Evolutionary conservation across 2,329 filamentous ascomycete species (phyloP), one percentile per base, ranked within the genome.

Genomic region (Fusarium staphyleae): DNA sequence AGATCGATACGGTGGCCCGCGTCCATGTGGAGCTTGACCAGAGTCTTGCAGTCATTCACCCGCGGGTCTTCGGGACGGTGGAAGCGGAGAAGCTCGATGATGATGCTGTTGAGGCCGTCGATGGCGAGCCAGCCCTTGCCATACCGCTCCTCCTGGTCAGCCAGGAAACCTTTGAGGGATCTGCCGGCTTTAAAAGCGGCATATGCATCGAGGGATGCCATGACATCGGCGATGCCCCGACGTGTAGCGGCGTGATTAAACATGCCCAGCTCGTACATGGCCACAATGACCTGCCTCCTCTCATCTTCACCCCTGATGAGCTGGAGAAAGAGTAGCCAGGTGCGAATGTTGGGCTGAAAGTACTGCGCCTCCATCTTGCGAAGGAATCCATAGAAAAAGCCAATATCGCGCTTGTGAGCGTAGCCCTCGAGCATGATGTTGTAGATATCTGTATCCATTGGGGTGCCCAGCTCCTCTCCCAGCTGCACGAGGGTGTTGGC

Each of bases 241-340:
- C 75, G 68, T 1, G 73, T 74, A 0, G 62, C 61, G 0, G 69
- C 67, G 18, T 74, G 70, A 7, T 72, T 65, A 33, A 83, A 70
- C 41, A 81, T 70, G 18, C 76, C 76, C 14, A 75, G 70, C 29
- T 74, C 67, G 48, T 77, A 71, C 79, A 83, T 82, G 50, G 72
- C 70, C 11, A 74, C 72, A 24, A 83, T 65, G 24, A 81, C 69
- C 58, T 78, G 76, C 18, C 75, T 74, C 44, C 75, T 73, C 42
- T 79, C 75, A n/a, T 83, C 78, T 65, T 87, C 85, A 10, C 81
- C 81, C 68, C 84, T 81, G 51, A 88, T 81, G 36, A 83, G 71
- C n/a, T 72, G 68, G 14, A 83, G 68, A 52, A 82, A 79, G 4
- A 78, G 70, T 3, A 77, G 59, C 81, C 81, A 83, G 0, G 81